phyloP scores from a whole-genome alignment of 345 rosid species.

The Gossypium turneri region DNA sequence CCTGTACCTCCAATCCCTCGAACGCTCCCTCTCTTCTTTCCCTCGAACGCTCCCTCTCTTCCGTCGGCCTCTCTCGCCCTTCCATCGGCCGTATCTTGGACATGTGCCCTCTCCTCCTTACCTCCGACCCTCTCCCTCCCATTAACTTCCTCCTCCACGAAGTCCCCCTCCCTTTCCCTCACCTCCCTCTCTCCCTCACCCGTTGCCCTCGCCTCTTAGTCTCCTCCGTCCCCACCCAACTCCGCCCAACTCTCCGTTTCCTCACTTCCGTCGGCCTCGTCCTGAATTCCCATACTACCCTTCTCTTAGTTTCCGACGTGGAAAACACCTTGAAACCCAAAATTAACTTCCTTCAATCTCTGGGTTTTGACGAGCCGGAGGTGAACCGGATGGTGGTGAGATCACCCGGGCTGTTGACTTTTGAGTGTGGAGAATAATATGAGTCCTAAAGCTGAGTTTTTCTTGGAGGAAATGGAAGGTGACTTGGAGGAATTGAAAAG shows the following conservation, averaged over 20 bases:
- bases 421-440: conserved; percentile 65
- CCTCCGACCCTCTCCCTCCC: conserved; percentile 63
- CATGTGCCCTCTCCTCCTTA: conserved; percentile 70
- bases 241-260: conserved; percentile 54
- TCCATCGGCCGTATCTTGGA: conserved; percentile 74
- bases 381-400: conserved; percentile 68
- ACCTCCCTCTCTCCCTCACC: conserved; percentile 48
- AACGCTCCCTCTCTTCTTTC: conserved; percentile 60
- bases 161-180: conserved; percentile 38
- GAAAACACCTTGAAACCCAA: conserved; percentile 56
- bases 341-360: conserved; percentile 42
- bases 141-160: conserved; percentile 63
- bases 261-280: conserved; percentile 57
- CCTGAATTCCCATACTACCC: conserved; percentile 46
- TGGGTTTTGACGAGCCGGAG: conserved; percentile 48
- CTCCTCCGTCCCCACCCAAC: conserved; percentile 44
- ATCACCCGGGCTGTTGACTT: conserved; percentile 66
- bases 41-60: conserved; percentile 54
- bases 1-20: conserved; percentile 53
- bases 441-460: conserved; percentile 61
- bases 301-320: conserved; percentile 61
- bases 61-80: conserved; percentile 56
- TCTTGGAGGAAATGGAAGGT: conserved; percentile 56
- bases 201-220: conserved; percentile 71
- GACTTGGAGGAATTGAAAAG: conserved; percentile 53